These are phyloP conservation scores for Hygrophoropsis aurantiaca DNA, from an alignment of 768 basidiomycete genomes.

Conservation along the genomic window DNA sequence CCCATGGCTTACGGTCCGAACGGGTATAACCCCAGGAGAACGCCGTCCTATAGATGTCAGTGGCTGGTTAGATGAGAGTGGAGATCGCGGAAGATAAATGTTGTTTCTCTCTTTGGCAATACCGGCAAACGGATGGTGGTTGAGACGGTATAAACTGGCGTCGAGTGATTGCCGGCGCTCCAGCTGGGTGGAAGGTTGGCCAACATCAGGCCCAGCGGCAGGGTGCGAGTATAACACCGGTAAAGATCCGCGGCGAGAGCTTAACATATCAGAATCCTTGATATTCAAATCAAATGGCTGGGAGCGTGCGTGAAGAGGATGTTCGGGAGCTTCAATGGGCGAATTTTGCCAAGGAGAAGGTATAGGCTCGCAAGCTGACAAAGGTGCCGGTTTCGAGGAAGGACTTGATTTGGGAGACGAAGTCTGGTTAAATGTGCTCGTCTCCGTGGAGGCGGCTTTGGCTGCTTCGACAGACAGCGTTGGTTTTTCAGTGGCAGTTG, in stretches of 20 bases:
- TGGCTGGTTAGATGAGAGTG: conserved; percentile 32
- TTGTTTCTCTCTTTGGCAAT: conserved; percentile 35
- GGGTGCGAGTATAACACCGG: conserved; percentile 39
- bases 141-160: conserved; percentile 49
- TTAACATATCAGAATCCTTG: conserved; percentile 34
- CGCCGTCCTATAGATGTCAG: conserved; percentile 19
- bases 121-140: conserved; percentile 41
- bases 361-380: background rate
- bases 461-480: conserved; percentile 19
- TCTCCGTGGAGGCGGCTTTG: conserved; percentile 4
- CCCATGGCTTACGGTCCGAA: conserved; percentile 42
- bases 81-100: conserved; percentile 30
- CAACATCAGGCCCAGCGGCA: conserved; percentile 25
- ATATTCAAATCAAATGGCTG: conserved; percentile 17
- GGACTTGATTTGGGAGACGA: conserved; percentile 8
- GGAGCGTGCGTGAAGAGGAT: conserved; percentile 23
- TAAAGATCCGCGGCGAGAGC: conserved; percentile 53
- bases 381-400: conserved; percentile 17
- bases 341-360: conserved; percentile 35
- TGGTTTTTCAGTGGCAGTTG: conserved; percentile 43
- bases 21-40: conserved; percentile 30
- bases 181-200: conserved; percentile 31
- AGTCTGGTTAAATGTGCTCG: conserved; percentile 2
- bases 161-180: conserved; percentile 40
- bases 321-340: conserved; percentile 26